Conservation (phyloP, 345 rosid genomes). For the Salix udensis region DNA sequence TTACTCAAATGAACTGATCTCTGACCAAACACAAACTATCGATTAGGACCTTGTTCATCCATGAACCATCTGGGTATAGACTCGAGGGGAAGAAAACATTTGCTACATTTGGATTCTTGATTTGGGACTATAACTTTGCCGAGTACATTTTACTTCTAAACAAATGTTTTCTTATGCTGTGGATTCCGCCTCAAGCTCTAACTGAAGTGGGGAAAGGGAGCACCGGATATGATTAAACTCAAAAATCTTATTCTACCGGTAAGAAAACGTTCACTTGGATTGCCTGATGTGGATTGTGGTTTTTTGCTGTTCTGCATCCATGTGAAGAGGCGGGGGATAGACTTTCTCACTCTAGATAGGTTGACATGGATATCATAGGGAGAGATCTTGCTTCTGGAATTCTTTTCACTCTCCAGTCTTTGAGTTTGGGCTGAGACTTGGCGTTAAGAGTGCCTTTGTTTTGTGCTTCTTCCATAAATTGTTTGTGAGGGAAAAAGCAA, state of each 20-base stretch:
- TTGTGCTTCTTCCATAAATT: neutral
- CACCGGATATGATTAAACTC: neutral
- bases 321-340: accelerated
- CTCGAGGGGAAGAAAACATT: neutral
- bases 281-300: neutral
- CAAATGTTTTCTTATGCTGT: neutral
- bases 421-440: neutral
- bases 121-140: neutral
- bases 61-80: neutral
- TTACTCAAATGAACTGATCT: neutral
- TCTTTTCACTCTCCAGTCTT: neutral
- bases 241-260: neutral
- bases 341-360: neutral
- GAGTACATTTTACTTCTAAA: neutral
- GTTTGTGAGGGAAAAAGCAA: neutral
- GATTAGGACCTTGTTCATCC: neutral
- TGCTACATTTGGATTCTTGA: neutral
- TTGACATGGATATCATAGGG: neutral
- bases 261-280: neutral
- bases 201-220: neutral
- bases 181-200: neutral
- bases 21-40: neutral
- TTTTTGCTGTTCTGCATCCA: neutral
- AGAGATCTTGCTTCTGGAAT: neutral
- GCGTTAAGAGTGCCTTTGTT: neutral